Conservation (phyloP, 2,329 filamentous ascomycete species). For the Eutypa lata region DNA sequence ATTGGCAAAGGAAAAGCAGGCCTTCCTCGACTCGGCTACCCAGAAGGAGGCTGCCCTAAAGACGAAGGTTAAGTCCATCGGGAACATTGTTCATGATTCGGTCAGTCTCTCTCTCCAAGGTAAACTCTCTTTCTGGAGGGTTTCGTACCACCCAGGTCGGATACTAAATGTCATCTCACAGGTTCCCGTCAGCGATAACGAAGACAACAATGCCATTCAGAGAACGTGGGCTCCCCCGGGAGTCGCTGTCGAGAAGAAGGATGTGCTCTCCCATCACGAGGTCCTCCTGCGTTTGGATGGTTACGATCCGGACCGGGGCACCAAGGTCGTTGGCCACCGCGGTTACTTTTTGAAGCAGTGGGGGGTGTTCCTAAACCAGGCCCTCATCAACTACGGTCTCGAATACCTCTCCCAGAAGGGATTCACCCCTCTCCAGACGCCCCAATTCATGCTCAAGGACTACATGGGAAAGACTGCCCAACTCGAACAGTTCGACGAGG, state of each 20-base stretch:
- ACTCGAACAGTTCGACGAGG: slow-evolving; percentile 94
- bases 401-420: slow-evolving; percentile 81
- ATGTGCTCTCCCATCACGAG: slow-evolving; percentile 88
- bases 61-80: slow-evolving; percentile 78
- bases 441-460: slow-evolving; percentile 91
- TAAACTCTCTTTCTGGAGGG: slow-evolving; percentile 54
- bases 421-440: slow-evolving; percentile 80
- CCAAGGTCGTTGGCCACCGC: slow-evolving; percentile 90
- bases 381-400: slow-evolving; percentile 90
- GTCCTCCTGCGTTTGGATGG: slow-evolving; percentile 84
- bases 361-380: slow-evolving; percentile 88
- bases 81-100: slow-evolving; percentile 86
- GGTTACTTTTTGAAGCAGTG: slow-evolving; percentile 90
- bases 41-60: slow-evolving; percentile 74
- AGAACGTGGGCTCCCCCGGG: slow-evolving; percentile 80
- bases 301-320: slow-evolving; percentile 88
- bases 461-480: slow-evolving; percentile 98
- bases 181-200: slow-evolving; percentile 28
- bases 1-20: slow-evolving; percentile 79
- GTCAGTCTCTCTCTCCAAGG: slow-evolving; percentile 1
- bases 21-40: slow-evolving; percentile 67
- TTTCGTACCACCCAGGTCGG: no score
- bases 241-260: slow-evolving; percentile 69
- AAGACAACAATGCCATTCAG: slow-evolving; percentile 77
- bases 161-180: neutral